Base-by-base conservation (phyloP, 306 rosid species). In the barrel medic (Medicago truncatula) region DNA sequence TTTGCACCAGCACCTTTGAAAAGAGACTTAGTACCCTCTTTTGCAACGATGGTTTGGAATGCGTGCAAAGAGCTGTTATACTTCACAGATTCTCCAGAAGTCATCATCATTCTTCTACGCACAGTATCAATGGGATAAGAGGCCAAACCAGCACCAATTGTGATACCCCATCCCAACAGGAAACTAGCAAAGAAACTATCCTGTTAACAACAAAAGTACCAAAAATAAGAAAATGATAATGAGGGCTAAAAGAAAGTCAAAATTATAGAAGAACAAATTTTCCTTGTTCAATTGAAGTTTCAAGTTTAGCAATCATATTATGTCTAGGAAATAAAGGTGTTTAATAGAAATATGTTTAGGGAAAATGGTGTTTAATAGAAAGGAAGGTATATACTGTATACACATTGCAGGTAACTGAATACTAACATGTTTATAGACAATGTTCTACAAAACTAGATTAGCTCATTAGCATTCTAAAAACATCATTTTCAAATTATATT, bases 41-140 rank as follows among this genome's bases (percentile, higher is more conserved):
- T 93, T 78, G 91, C 83, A 0, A 90, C 39, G 7, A 93, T 93
- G 50, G 88, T 90, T 64, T 82, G 77, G 77, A 93, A 89, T 61
- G 96, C 98, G 63, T 89, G 86, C 77, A 89, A 78, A 52, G 98
- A 90, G 85, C 95, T 89, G 7, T 73, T 87, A 75, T 92, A 92
- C 79, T 92, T 90, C 16, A 92, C 98, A 56, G 94, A 96, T 87
- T 92, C 98, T 36, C 98, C 98, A n/a, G 98, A 92, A 52, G 98
- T 92, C 96, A 90, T 92, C 98, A 92, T 92, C 98, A 90, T 92
- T 74, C 98, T 88, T 90, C 96, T 90, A 38, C 98, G 94, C 57
- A 92, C 90, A 10, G 96, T 92, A 59, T 92, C 98, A 14, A 87
- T 76, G 13, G 98, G 98, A 83, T 92, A 92, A 64, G 96, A 87